These are phyloP conservation scores for Paragyromitra xinjiangensis DNA, from an alignment of 495 filamentous ascomycete species.

Conservation along the genomic window DNA sequence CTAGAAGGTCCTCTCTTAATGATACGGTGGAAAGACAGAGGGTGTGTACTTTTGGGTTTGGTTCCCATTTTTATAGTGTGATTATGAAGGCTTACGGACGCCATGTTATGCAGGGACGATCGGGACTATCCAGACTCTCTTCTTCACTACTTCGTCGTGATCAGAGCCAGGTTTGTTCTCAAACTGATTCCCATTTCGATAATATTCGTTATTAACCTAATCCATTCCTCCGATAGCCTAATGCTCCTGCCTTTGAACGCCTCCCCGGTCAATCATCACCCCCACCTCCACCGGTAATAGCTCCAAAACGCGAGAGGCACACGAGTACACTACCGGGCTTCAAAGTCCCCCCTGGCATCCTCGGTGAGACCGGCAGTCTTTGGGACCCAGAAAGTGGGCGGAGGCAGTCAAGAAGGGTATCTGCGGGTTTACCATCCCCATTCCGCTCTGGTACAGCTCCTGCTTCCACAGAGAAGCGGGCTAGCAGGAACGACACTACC, in stretches of 20 bases:
- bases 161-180: background rate
- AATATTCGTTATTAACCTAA: background rate
- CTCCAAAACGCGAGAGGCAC: background rate
- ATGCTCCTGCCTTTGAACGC: background rate
- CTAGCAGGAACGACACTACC: background rate
- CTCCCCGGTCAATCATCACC: background rate
- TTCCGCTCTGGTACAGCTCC: background rate
- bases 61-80: background rate
- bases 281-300: background rate
- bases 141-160: background rate
- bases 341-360: constrained; percentile 43
- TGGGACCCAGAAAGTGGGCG: constrained; percentile 46
- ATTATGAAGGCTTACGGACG: background rate
- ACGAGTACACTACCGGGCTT: constrained; percentile 25
- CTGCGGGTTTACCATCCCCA: background rate
- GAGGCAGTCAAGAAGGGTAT: constrained; percentile 33
- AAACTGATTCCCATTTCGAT: background rate
- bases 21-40: background rate
- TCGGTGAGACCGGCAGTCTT: constrained; percentile 36
- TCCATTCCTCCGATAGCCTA: background rate
- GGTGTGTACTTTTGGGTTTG: constrained; percentile 2
- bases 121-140: background rate
- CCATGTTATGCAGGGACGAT: background rate
- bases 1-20: background rate
- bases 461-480: background rate